Conservation (phyloP, 257 asterid species). For the Galeopsis tetrahit region DNA sequence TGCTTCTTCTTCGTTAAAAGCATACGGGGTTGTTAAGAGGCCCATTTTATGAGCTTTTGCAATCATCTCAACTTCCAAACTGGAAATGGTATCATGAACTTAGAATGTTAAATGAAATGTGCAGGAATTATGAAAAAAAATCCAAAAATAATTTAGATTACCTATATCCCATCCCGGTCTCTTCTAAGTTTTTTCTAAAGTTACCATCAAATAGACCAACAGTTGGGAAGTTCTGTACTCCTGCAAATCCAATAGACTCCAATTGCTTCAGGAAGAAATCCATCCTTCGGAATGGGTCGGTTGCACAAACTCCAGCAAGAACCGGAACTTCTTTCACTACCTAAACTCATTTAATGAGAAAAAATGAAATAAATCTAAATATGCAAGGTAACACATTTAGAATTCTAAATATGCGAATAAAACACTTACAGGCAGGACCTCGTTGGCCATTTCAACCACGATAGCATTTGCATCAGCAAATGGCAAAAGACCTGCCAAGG, state of each 20-base stretch:
- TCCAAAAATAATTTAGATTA: conserved; percentile 28
- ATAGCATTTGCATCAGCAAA: conserved; percentile 98
- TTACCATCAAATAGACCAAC: conserved; percentile 96
- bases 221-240: conserved; percentile 97
- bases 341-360: conserved; percentile 45
- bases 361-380: conserved; percentile 26
- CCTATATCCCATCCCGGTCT: conserved; percentile 98
- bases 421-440: conserved; percentile 86
- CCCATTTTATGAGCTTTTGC: conserved; percentile 92
- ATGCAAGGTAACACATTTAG: conserved; percentile 27
- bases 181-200: conserved; percentile 90
- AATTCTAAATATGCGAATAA: conserved; percentile 30
- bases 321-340: conserved; percentile 91
- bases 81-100: conserved; percentile 25
- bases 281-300: conserved; percentile 95
- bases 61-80: conserved; percentile 97
- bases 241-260: conserved; percentile 89
- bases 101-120: conserved; percentile 8
- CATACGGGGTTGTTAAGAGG: conserved; percentile 93
- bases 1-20: conserved; percentile 89
- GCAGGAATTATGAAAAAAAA: conserved; percentile 6
- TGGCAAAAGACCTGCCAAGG: conserved; percentile 94
- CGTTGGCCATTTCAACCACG: conserved; percentile 96
- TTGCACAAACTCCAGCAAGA: conserved; percentile 97
- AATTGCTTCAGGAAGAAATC: conserved; percentile 90